These are phyloP conservation scores for Solanum chiquidenum DNA, from an alignment of 257 asterid genomes.

Conservation along the genomic window DNA sequence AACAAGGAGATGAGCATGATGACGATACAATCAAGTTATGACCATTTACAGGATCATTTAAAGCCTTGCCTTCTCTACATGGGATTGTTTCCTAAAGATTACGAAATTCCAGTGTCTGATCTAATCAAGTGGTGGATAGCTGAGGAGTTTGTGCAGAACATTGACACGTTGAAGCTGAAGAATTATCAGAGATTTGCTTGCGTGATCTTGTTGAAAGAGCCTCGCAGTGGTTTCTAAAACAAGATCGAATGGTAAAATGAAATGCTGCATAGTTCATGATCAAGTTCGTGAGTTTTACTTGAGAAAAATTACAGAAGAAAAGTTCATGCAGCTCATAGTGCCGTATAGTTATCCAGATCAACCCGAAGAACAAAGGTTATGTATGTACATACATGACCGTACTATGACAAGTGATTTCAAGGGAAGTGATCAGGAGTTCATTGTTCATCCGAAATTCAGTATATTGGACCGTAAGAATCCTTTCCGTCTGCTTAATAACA, in stretches of 20 bases:
- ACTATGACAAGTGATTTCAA: too few species aligned
- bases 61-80: not conserved
- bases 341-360: not conserved
- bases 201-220: not conserved
- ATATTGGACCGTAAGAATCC: not conserved
- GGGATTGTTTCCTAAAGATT: not conserved
- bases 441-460: not conserved
- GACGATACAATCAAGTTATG: too few species aligned
- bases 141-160: not conserved
- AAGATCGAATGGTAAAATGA: not conserved
- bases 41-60: not conserved
- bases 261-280: not conserved
- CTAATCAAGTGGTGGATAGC: not conserved
- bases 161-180: not conserved
- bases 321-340: not conserved
- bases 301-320: not conserved
- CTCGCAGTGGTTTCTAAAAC: not conserved
- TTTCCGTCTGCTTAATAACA: not conserved
- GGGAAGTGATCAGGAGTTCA: not conserved
- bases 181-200: not conserved
- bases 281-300: not conserved
- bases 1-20: too few species aligned
- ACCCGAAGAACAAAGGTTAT: too few species aligned
- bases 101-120: not conserved
- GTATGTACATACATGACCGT: too few species aligned